Percentiles rank a stretch among this genome's conserved stretches.
Conservation (phyloP, 208 protist genomes). For the Trypanosoma melophagium region DNA sequence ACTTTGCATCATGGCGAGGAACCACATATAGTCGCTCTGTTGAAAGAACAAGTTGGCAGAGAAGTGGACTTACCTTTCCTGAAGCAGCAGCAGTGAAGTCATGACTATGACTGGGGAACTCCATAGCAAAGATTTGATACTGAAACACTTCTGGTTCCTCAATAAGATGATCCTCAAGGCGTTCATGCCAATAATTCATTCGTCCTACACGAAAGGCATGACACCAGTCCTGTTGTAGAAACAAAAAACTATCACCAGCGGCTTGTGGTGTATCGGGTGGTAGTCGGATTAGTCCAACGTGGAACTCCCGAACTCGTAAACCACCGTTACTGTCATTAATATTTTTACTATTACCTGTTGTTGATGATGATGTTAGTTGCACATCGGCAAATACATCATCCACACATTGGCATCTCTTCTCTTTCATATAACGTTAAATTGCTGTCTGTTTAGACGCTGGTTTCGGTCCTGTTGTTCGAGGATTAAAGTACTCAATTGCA, state of each 20-base stretch:
- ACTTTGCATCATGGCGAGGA: constrained; percentile 15
- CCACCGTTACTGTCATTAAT: constrained; percentile 2
- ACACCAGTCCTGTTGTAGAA: constrained; percentile 26
- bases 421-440: constrained; percentile 18
- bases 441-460: constrained; percentile 1
- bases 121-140: constrained; percentile 25
- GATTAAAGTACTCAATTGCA: constrained; percentile 26
- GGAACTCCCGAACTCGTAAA: constrained; percentile 26
- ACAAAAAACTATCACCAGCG: constrained; percentile 5
- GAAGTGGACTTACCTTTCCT: neutral
- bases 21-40: constrained; percentile 26
- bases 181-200: constrained; percentile 31
- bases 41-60: constrained; percentile 25
- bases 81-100: neutral
- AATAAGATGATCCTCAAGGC: constrained; percentile 24
- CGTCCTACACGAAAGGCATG: constrained; percentile 13
- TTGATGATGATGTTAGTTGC: neutral
- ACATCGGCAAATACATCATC: constrained; percentile 17
- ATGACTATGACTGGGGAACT: neutral
- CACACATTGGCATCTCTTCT: constrained; percentile 14
- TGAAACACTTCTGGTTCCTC: constrained; percentile 24
- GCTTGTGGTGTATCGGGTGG: neutral
- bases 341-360: neutral
- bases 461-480: constrained; percentile 6
- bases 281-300: constrained; percentile 20